phyloP scores from a whole-genome alignment of 2,329 filamentous ascomycete genomes.

The Xylaria sp. region DNA sequence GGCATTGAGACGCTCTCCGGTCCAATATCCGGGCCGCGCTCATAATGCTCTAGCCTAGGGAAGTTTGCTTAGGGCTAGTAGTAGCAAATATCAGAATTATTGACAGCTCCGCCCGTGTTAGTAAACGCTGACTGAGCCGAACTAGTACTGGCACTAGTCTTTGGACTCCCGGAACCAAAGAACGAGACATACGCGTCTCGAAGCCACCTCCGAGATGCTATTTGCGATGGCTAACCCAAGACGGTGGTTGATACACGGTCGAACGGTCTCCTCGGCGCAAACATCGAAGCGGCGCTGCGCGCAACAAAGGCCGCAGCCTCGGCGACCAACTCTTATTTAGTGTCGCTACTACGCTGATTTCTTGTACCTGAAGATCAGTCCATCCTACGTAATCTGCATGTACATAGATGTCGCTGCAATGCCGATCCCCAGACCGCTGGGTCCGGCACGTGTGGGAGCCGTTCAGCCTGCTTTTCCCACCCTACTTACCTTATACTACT shows the following conservation, averaged over 20 bases:
- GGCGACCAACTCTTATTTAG: too few relatives aligned
- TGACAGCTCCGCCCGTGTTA: not conserved
- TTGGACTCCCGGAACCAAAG: too few relatives aligned
- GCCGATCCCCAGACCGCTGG: slow-evolving; percentile 14
- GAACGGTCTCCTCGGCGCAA: not conserved
- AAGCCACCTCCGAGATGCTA: not conserved
- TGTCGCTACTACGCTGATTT: too few relatives aligned
- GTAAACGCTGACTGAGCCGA: not conserved
- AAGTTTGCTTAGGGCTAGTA: not conserved
- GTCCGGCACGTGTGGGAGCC: slow-evolving; percentile 1
- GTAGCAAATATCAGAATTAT: not conserved
- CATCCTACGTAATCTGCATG: slow-evolving; percentile 10
- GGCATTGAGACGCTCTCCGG: not conserved
- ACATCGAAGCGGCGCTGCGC: too few relatives aligned
- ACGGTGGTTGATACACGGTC: not conserved
- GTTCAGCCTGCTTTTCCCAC: not conserved
- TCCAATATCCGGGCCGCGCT: not conserved
- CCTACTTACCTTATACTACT: too few relatives aligned
- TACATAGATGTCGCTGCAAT: slow-evolving; percentile 18
- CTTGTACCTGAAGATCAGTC: slow-evolving; percentile 5
- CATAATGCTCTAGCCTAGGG: not conserved
- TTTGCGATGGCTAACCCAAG: not conserved
- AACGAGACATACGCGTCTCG: not conserved
- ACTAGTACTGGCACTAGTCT: too few relatives aligned
- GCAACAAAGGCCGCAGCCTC: slow-evolving; percentile 19